phyloP scores from a whole-genome alignment of 768 basidiomycete species.

The Botryobasidium botryosum region DNA sequence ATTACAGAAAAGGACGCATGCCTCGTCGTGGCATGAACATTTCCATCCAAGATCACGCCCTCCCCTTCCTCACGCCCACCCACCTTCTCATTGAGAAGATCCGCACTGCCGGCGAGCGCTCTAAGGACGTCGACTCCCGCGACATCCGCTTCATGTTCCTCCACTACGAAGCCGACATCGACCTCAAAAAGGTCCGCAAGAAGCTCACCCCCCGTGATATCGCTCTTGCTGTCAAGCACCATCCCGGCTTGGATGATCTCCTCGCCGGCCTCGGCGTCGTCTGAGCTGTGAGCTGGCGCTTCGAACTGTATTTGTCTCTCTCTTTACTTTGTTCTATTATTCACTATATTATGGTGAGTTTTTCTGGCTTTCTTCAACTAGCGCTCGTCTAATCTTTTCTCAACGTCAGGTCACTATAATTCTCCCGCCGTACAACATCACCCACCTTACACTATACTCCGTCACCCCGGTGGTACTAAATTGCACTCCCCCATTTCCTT shows the following conservation, averaged over 20 bases:
- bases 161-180: neutral
- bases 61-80: neutral
- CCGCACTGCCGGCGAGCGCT: neutral
- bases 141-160: neutral
- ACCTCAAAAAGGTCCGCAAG: neutral
- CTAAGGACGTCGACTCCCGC: neutral
- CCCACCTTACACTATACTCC: no score
- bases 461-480: no score
- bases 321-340: neutral
- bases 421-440: no score
- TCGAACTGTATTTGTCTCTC: neutral
- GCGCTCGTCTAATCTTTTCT: no score
- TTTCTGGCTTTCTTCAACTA: no score
- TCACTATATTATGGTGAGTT: no score
- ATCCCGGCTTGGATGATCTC: neutral
- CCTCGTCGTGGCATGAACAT: neutral
- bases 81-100: conserved; percentile 1
- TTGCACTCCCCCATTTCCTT: no score
- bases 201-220: neutral
- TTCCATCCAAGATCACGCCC: neutral
- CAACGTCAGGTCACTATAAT: no score
- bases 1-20: neutral
- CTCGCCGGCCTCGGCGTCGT: neutral
- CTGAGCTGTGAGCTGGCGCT: neutral
- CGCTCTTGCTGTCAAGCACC: neutral